Base-by-base conservation (phyloP, 805 yeast species). In the Spathaspora girioi region DNA sequence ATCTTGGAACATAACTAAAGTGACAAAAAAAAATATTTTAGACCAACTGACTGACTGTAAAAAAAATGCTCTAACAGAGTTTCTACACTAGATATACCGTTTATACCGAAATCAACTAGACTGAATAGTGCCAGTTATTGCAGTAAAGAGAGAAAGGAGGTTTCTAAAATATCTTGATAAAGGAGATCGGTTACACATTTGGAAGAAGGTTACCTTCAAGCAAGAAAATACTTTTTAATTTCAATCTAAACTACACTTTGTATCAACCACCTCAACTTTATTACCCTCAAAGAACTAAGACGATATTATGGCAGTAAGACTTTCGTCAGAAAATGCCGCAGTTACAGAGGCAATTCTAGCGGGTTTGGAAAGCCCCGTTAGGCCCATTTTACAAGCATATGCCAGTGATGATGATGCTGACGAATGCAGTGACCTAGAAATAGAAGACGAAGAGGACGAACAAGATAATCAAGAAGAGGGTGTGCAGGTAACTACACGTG, bases 351-450 rank as follows among this genome's bases (percentile, higher is more conserved):
- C 14, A 23, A 20, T 42, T 23, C 18, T 42, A 23, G 12, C 45
- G 11, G 15, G 9, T 23, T 20, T 10, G 23, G 31, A 23, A 11
- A 23, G 11, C 5, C 18, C 12, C 5, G 12, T 29, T 17, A 23
- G 12, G 14, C 26, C 31, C 9, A 26, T 20, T 23, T 26, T 42
- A n/a, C 45, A 23, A 14, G 45, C 45, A 23, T 42, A 42, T 15
- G 45, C 17, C 9, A 42, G 31, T 23, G 45, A 35, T 15, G 38
- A 46, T 26, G 48, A 43, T 4, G 48, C 11, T 18, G 47, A 48
- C 17, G 48, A 35, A n/a, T 48, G 43, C 12, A 48, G 48, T 38
- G 50, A 48, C 44, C 15, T 17, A 3, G 44, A 42, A 23, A 23
- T 23, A 35, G 40, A 35, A 14, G 17, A 35, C 7, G 15, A 35